A percentile compares a stretch with the other conserved stretches of the same genome.
Evolutionary conservation across 2,329 filamentous ascomycete species (phyloP).

Genomic region (Exserohilum rostratum): DNA sequence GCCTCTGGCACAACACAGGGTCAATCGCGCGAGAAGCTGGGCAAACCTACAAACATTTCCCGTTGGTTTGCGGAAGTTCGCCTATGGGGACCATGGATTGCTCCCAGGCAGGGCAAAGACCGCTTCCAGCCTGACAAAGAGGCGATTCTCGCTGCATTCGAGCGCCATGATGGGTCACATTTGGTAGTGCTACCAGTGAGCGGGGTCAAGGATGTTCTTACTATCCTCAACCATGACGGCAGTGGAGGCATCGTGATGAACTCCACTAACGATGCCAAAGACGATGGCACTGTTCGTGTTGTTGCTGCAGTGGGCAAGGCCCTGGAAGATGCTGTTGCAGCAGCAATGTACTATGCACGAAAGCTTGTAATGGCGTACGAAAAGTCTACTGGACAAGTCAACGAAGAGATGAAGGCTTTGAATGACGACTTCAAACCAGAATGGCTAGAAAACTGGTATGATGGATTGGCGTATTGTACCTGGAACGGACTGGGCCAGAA

Average conservation of each 20-base stretch:
- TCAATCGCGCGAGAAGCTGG: conserved; percentile 63
- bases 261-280: conserved; percentile 71
- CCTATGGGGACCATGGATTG: conserved; percentile 82
- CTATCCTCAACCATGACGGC: conserved; percentile 69
- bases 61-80: conserved; percentile 85
- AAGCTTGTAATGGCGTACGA: conserved; percentile 62
- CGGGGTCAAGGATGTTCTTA: conserved; percentile 72
- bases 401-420: conserved; percentile 56
- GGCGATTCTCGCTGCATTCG: conserved; percentile 77
- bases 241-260: conserved; percentile 71
- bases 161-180: conserved; percentile 73
- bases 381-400: conserved; percentile 51
- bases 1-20: conserved; percentile 65
- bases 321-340: conserved; percentile 77
- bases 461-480: conserved; percentile 92
- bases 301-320: conserved; percentile 73
- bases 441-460: conserved; percentile 89
- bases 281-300: conserved; percentile 63
- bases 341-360: conserved; percentile 87
- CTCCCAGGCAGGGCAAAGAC: conserved; percentile 78
- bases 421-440: conserved; percentile 60
- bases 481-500: conserved; percentile 92
- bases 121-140: conserved; percentile 75
- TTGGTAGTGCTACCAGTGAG: conserved; percentile 80
- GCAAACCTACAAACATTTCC: conserved; percentile 66